Base-by-base conservation (phyloP, 495 filamentous ascomycete genomes). In the Letharia columbiana region DNA sequence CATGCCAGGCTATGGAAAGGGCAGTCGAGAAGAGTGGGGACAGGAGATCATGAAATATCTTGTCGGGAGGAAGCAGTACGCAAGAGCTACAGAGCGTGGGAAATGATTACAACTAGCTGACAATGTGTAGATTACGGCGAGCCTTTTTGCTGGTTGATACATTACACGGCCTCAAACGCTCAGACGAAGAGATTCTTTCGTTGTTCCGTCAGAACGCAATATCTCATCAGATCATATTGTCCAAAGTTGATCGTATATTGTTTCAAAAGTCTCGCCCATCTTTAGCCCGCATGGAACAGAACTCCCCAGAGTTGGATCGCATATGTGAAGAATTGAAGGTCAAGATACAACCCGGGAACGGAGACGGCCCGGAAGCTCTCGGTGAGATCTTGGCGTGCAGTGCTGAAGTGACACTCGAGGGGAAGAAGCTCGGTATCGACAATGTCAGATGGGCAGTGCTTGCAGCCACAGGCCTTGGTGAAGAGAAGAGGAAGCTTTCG, bases 1-100 rank as follows among this genome's bases (percentile, higher is more conserved):
- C 75, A 93, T 95, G 91, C 95, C 94, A 10, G 95, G 94, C 3
- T 98, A 98, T 72, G 94, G 95, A 7, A 81, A 88, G 63, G 89
- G 84, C 8, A 90, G 88, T 71, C 77, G 84, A 56, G 74, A 81
- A 50, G 88, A 87, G 68, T 97, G 93, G 93, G 94, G 94, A 3
- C 75, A 77, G 67, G 87, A 97, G 76, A 92, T 96, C 68, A 81
- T 89, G 75, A 91, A 95, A 75, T 97, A 95, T 79, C 72, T 97
- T 39, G 76, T 78, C 44, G 79, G 82, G 56, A 80, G 92, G 65
- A 86, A 80, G 70, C 85, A 92, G 84, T 83, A 74, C 60, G 63
- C 18, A 18, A 37, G 11, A 13, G 18, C 18, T 44, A 13, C 23
- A 28, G 18, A 18, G 28, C 20, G 1, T 2, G 17, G 37, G 31